phyloP scores from a whole-genome alignment of 1,284 basidiomycete species.

The Chondrostereum purpureum region DNA sequence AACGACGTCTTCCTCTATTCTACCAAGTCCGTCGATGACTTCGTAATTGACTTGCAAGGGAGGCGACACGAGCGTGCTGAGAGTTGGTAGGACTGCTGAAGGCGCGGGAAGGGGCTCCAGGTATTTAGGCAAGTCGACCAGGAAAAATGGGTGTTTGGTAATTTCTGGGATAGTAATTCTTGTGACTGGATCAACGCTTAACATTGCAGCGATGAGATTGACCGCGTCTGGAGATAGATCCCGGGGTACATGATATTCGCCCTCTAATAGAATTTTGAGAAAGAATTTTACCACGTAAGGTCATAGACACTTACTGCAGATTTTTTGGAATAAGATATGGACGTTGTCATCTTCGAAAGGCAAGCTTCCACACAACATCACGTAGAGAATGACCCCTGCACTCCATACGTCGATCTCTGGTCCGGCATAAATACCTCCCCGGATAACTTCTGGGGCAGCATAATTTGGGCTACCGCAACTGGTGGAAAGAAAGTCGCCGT shows the following conservation, averaged over 20 bases:
- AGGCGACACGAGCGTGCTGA: conserved; percentile 63
- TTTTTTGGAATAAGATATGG: conserved; percentile 86
- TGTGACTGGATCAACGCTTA: conserved; percentile 87
- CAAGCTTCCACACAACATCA: conserved; percentile 87
- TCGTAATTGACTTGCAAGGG: conserved; percentile 60
- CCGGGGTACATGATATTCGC: conserved; percentile 76
- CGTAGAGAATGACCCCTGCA: conserved; percentile 91
- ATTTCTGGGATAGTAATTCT: conserved; percentile 90
- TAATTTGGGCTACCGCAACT: conserved; percentile 96
- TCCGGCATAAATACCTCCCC: conserved; percentile 87
- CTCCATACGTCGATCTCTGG: conserved; percentile 99
- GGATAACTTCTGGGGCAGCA: conserved; percentile 92
- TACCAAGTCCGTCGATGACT: conserved; percentile 77
- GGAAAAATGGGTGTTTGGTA: conserved; percentile 84
- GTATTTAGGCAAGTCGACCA: conserved; percentile 78
- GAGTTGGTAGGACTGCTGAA: conserved; percentile 69
- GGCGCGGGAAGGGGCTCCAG: conserved; percentile 79
- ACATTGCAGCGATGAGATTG: conserved; percentile 78
- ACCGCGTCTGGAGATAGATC: conserved; percentile 75
- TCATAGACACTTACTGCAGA: conserved; percentile 61
- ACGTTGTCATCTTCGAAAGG: conserved; percentile 97
- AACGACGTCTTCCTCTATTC: conserved; percentile 86
- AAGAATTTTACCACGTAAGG: conserved; percentile 1
- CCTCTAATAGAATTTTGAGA: conserved; percentile 45
- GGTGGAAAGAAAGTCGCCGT: conserved; percentile 92